Evolutionary conservation across 2,329 filamentous ascomycete genomes (phyloP).

Genomic region (Pestalotiopsis sp.): DNA sequence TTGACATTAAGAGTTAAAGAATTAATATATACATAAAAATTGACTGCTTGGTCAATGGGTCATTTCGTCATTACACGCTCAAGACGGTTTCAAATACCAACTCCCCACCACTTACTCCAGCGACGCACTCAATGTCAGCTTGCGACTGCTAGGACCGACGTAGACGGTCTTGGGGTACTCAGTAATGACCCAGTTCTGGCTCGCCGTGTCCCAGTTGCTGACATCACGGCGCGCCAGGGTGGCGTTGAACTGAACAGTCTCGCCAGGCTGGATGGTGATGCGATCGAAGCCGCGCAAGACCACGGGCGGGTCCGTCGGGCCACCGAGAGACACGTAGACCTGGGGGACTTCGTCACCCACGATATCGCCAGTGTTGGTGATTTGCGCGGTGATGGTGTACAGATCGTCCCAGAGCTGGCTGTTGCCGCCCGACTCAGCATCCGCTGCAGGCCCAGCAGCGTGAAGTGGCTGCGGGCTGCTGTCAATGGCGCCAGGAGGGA

Average conservation of each 20-base stretch:
- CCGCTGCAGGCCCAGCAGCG: constrained; percentile 37
- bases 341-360: constrained; percentile 74
- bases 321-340: constrained; percentile 80
- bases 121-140: constrained; percentile 46
- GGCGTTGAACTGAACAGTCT: constrained; percentile 65
- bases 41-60: neutral
- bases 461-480: constrained; percentile 57
- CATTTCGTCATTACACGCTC: neutral
- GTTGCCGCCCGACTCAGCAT: constrained; percentile 64
- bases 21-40: constrained; percentile 5
- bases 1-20: constrained; percentile 2
- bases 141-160: constrained; percentile 57
- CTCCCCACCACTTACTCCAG: constrained; percentile 21
- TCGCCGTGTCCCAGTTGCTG: constrained; percentile 78
- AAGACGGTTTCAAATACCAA: neutral
- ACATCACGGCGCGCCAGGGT: constrained; percentile 78
- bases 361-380: constrained; percentile 70
- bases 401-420: constrained; percentile 67
- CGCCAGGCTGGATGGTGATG: constrained; percentile 70
- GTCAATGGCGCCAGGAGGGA: constrained; percentile 61
- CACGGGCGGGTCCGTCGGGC: constrained; percentile 66
- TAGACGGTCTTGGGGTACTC: constrained; percentile 52
- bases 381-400: constrained; percentile 66
- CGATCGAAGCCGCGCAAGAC: constrained; percentile 82
- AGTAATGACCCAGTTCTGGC: constrained; percentile 83